Evolutionary conservation across 2,329 filamentous ascomycete species (phyloP), one percentile per base, ranked within the genome.

Genomic region (Metarhizium anisopliae): DNA sequence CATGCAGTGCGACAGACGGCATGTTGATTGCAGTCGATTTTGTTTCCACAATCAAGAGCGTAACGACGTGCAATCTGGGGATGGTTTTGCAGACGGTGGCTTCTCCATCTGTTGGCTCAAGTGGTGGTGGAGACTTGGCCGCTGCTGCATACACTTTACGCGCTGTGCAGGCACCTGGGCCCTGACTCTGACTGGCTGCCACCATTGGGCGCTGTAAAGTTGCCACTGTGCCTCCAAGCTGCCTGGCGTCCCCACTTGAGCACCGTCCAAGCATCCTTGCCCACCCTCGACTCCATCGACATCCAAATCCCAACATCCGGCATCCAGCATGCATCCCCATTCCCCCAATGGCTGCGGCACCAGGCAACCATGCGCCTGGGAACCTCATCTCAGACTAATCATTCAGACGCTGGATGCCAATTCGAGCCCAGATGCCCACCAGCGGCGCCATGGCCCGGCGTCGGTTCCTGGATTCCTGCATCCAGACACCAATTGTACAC

Each of bases 291-390:
- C 25, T 25, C 25, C 25, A 25, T 25, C 32, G 6, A 35, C 32
- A 35, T 35, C 32, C 32, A 35, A 35, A 35, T 35, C 38, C 38
- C 38, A 16, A 14, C 13, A 14, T 16, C 38, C 38, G 13, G 59
- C 59, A 60, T 57, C 47, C 54, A 56, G 57, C 16, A 45, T 45
- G 42, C 6, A 18, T 20, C 5, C 16, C 10, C 8, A 20, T 16
- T 18, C 10, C 42, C 45, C 30, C 61, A 59, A 56, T 51, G 55
- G 56, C 54, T 55, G 57, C 59, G 60, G 58, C 62, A 60, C 64
- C 61, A 70, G 68, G 66, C 68, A 70, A 66, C 68, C 65, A 63
- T 61, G 61, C 62, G 54, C 35, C 47, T 40, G n/a, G 50, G n/a
- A 53, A 45, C 25, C 42, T 18, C 36, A 52, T 50, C 55, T 56